Conservation (phyloP, 2,329 filamentous ascomycete genomes). For the Arthrobotrys iridis region DNA sequence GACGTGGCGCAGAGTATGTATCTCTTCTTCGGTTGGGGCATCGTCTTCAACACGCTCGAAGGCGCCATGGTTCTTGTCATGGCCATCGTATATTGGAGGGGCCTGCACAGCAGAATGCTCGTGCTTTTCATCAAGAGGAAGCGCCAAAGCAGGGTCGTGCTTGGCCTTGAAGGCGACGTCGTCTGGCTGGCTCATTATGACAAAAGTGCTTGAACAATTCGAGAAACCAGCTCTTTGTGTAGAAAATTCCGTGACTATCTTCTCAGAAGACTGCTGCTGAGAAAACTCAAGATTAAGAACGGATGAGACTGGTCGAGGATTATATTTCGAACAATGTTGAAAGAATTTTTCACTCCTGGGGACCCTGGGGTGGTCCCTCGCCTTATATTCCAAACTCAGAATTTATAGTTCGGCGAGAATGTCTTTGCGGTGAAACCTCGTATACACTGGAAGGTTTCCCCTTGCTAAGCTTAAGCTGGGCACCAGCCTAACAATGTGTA, state of each 20-base stretch:
- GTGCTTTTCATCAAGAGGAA: constrained; percentile 56
- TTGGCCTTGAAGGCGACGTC: constrained; percentile 56
- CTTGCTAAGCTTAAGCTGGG: constrained; percentile 43
- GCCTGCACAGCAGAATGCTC: constrained; percentile 34
- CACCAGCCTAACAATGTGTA: constrained; percentile 14
- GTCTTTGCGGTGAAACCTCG: constrained; percentile 44
- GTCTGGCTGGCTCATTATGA: constrained; percentile 51
- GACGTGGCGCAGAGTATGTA: constrained; percentile 71
- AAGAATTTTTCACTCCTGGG: constrained; percentile 4
- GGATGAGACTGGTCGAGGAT: constrained; percentile 1
- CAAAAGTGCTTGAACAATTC: neutral
- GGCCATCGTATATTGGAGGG: constrained; percentile 40
- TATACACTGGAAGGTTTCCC: neutral
- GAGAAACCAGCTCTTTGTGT: constrained; percentile 35
- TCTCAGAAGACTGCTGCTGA: constrained; percentile 39
- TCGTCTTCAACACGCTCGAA: constrained; percentile 59
- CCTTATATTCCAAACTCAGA: constrained; percentile 49
- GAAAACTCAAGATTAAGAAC: neutral
- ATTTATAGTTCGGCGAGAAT: constrained; percentile 32
- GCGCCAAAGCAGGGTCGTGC: constrained; percentile 56
- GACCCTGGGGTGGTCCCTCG: constrained; percentile 32
- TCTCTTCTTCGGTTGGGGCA: constrained; percentile 71
- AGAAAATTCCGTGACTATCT: constrained; percentile 12
- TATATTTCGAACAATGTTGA: constrained; percentile 3
- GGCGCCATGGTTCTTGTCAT: constrained; percentile 42